Percentiles rank a stretch among this genome's conserved stretches.
Conservation (phyloP, 2,329 filamentous ascomycete genomes). For the Rosellinia necatrix region DNA sequence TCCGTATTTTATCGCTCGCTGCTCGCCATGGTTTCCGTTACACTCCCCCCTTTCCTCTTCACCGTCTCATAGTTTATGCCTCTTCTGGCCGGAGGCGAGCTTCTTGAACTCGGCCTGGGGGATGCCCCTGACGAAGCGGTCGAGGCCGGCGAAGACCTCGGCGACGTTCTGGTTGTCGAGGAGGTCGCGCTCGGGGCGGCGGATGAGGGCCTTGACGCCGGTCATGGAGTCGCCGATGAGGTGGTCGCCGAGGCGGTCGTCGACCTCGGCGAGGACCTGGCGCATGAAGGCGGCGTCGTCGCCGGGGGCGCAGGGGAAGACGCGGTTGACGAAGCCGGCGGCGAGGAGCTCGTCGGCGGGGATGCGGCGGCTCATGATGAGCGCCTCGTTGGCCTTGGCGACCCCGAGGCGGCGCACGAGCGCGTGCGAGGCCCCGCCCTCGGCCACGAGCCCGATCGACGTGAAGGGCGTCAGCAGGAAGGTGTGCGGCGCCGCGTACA, state of each 20-base stretch:
- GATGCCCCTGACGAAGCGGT: constrained; percentile 77
- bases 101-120: constrained; percentile 89
- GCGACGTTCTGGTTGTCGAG: constrained; percentile 78
- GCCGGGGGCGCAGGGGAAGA: constrained; percentile 65
- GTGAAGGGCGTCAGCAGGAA: constrained; percentile 92
- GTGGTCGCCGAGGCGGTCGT: constrained; percentile 79
- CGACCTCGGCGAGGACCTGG: constrained; percentile 77
- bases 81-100: constrained; percentile 86
- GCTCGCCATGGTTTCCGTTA: neutral
- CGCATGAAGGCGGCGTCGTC: constrained; percentile 72
- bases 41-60: neutral
- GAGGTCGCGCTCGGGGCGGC: constrained; percentile 71
- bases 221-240: constrained; percentile 78
- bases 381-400: constrained; percentile 84
- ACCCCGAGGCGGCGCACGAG: constrained; percentile 82
- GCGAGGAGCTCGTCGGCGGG: constrained; percentile 71
- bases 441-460: constrained; percentile 85
- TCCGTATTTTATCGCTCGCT: neutral
- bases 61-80: constrained; percentile 72
- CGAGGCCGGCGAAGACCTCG: constrained; percentile 85
- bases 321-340: constrained; percentile 83
- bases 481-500: constrained; percentile 80
- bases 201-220: constrained; percentile 83
- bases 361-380: constrained; percentile 87
- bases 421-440: constrained; percentile 79